Conservation (phyloP, 2,329 filamentous ascomycete species). For the Fusarium brevicatenulatum region DNA sequence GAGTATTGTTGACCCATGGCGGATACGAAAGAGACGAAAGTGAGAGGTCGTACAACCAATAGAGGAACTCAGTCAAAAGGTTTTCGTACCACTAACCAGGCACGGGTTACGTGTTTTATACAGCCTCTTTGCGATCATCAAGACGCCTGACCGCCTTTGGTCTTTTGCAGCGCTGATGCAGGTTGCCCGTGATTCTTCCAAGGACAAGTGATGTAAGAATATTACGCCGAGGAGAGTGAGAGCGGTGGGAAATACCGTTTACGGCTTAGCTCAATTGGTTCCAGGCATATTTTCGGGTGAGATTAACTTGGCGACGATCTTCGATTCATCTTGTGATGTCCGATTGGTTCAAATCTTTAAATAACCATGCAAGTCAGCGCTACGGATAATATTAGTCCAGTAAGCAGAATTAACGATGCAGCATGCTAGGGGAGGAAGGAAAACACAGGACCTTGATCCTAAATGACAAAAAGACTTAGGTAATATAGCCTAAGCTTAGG, state of each 20-base stretch:
- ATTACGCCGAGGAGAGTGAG: not conserved
- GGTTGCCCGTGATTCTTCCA: accelerated
- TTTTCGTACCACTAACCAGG: not conserved
- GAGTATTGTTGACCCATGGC: not conserved
- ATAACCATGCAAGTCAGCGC: not conserved
- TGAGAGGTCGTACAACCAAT: accelerated
- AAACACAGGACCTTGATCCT: too few relatives aligned
- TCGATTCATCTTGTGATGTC: accelerated
- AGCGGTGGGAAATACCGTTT: not conserved
- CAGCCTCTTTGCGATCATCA: not conserved
- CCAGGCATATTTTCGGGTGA: not conserved
- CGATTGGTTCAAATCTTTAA: accelerated
- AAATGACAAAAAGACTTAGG: too few relatives aligned
- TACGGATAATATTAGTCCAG: not conserved
- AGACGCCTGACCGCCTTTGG: not conserved
- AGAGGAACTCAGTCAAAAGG: accelerated
- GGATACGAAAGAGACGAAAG: accelerated
- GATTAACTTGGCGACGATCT: not conserved
- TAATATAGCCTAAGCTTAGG: too few relatives aligned
- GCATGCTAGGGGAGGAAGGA: too few relatives aligned
- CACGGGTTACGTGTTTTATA: not conserved
- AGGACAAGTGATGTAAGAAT: not conserved
- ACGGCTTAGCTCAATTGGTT: not conserved
- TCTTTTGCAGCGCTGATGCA: not conserved
- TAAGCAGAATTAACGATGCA: not conserved